Evolutionary conservation across 176 grass and related monocot species (phyloP).

Genomic region (Raddia guianensis): DNA sequence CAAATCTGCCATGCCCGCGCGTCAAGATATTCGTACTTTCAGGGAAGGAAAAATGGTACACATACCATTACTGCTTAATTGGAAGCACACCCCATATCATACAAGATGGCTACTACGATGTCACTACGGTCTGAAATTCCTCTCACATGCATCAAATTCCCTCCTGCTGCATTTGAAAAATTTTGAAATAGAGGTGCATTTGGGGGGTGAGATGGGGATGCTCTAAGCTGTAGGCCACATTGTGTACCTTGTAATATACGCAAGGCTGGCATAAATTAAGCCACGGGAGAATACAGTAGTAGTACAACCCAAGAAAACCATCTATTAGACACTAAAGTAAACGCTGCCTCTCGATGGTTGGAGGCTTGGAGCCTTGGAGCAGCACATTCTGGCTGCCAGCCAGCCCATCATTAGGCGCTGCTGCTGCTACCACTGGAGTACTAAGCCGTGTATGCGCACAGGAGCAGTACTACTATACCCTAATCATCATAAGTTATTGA

Average conservation of each 20-base stretch:
- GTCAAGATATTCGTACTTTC: slow-evolving; percentile 1
- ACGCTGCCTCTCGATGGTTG: slow-evolving; percentile 6
- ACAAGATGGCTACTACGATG: too few species aligned
- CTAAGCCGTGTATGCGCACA: neutral
- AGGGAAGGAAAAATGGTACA: neutral
- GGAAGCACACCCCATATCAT: slow-evolving; percentile 7
- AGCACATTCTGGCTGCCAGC: slow-evolving; percentile 33
- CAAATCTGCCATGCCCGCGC: neutral
- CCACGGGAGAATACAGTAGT: slow-evolving; percentile 6
- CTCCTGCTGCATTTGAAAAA: too few species aligned
- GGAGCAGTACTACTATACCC: slow-evolving; percentile 2
- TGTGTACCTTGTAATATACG: slow-evolving; percentile 33
- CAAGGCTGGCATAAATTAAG: slow-evolving; percentile 30
- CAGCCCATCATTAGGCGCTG: neutral
- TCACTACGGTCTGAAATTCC: too few species aligned
- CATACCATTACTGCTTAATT: neutral
- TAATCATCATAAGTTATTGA: slow-evolving; percentile 48
- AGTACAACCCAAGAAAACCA: slow-evolving; percentile 5
- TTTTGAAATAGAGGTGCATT: too few species aligned
- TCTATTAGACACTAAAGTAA: slow-evolving; percentile 31
- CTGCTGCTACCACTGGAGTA: neutral
- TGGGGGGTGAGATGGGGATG: too few species aligned
- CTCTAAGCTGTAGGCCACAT: slow-evolving; percentile 9
- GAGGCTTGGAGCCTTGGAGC: slow-evolving; percentile 2
- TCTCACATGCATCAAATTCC: too few species aligned